Evolutionary conservation across 2,329 filamentous ascomycete genomes (phyloP), one percentile per base, ranked within the genome.

Genomic region (Colletotrichum camelliae): DNA sequence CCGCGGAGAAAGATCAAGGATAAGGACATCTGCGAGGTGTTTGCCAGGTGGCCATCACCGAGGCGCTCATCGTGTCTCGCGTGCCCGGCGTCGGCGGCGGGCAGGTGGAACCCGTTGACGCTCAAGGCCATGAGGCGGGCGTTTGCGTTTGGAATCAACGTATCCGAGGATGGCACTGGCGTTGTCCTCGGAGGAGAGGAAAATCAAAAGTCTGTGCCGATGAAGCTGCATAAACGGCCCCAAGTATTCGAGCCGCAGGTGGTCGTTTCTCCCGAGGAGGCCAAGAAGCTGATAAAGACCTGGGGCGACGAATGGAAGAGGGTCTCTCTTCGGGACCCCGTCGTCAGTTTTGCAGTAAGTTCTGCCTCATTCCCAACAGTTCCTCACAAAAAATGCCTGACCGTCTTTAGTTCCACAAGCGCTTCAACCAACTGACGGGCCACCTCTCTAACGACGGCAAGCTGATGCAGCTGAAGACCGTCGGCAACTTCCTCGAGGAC

Each of bases 371-470:
- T 18, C n/a, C 16, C 16, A 39, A 16, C 7, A 12, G 13, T 9
- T 29, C 64, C 10, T 4, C 72, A 60, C 60, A 31, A 27, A 24
- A 24, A 7, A 10, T 64, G 16, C 10, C 21, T 69, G 21, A n/a
- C 52, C n/a, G 16, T 37, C 39, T n/a, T n/a, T 21, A 98, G 96
- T 89, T 97, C 78, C 87, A 93, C 80, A 98, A 98, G 86, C 93
- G 95, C 75, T 87, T 96, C 77, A 92, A 94, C 83, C 94, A 97
- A 83, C 88, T 98, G 76, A 96, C 94, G n/a, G 95, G 95, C 76
- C 91, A 93, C 77, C 90, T 91, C 75, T 88, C 98, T 78, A 88
- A 94, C 18, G 96, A 98, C 84, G 87, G 91, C 62, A 89, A 90
- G 79, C 89, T 97, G 76, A 85, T 87, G 66, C 86, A 87, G 60